Conservation (phyloP, 179 eudicot genomes). For the Silene vulgaris region DNA sequence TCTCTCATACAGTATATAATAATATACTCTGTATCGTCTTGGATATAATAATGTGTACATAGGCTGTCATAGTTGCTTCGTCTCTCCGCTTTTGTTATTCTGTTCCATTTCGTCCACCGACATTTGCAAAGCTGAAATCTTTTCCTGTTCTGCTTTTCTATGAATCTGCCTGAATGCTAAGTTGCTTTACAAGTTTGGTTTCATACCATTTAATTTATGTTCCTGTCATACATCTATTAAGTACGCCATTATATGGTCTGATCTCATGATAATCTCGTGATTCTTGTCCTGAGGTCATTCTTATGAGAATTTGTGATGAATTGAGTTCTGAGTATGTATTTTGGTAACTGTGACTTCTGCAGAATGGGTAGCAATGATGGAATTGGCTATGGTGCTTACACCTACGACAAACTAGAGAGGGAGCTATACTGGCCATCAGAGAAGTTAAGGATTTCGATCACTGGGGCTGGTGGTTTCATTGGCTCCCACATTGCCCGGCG, state of each 20-base stretch:
- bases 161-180: not conserved
- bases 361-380: conserved; percentile 71
- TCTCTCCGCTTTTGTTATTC: not conserved
- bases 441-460: conserved; percentile 73
- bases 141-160: not conserved
- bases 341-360: not conserved
- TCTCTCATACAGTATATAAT: not conserved
- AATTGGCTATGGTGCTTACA: conserved; percentile 60
- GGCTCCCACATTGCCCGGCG: conserved; percentile 96
- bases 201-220: too few species aligned
- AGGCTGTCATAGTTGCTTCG: not conserved
- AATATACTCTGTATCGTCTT: not conserved
- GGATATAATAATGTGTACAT: conserved; percentile 2
- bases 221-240: too few species aligned
- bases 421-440: conserved; percentile 88
- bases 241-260: too few species aligned
- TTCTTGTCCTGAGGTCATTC: not conserved
- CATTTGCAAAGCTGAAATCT: not conserved
- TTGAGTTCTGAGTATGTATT: not conserved
- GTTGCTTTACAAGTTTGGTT: not conserved
- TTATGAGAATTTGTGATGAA: not conserved
- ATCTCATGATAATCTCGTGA: too few species aligned
- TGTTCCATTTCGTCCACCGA: not conserved
- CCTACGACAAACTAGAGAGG: conserved; percentile 78
- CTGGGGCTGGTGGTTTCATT: conserved; percentile 94